Evolutionary conservation across 495 filamentous ascomycete genomes (phyloP).

Genomic region (Daldinia childiae): DNA sequence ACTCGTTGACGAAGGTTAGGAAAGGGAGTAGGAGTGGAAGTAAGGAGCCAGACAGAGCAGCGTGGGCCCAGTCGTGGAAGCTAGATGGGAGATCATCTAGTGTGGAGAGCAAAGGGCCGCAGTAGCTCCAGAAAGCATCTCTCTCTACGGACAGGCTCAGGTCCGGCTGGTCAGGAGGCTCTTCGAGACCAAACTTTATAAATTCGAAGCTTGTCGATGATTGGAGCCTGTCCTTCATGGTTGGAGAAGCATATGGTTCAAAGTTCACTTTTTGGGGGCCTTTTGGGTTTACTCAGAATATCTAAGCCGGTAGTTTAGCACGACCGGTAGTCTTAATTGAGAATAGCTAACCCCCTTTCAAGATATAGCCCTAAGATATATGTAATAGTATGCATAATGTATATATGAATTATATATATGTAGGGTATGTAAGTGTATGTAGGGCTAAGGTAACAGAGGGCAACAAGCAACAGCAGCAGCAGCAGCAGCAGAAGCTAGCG

Average conservation of each 20-base stretch:
- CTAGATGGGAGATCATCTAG: conserved; percentile 34
- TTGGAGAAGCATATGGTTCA: neutral
- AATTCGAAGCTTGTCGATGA: conserved; percentile 38
- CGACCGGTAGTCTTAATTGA: neutral
- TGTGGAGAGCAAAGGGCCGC: conserved; percentile 38
- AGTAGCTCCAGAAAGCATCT: conserved; percentile 47
- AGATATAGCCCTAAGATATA: neutral
- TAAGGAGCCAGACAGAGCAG: conserved; percentile 29
- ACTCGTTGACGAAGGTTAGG: conserved; percentile 39
- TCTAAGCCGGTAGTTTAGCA: conserved; percentile 1
- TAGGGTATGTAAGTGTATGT: conserved; percentile 2
- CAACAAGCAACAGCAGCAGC: neutral
- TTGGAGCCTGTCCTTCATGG: conserved; percentile 28
- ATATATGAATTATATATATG: conserved; percentile 1
- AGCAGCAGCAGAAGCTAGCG: neutral
- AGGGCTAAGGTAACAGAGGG: neutral
- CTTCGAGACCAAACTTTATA: conserved; percentile 23
- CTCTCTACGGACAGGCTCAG: conserved; percentile 30
- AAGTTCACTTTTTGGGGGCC: neutral
- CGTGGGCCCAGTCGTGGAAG: conserved; percentile 41
- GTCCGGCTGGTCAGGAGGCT: neutral
- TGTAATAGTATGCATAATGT: neutral
- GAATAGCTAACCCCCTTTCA: conserved; percentile 8
- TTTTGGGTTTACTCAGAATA: neutral
- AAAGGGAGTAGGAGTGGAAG: conserved; percentile 42